A percentile compares a stretch with the other conserved stretches of the same genome.
Conservation (phyloP, 495 filamentous ascomycete species). For the Penicillium coprophilum region DNA sequence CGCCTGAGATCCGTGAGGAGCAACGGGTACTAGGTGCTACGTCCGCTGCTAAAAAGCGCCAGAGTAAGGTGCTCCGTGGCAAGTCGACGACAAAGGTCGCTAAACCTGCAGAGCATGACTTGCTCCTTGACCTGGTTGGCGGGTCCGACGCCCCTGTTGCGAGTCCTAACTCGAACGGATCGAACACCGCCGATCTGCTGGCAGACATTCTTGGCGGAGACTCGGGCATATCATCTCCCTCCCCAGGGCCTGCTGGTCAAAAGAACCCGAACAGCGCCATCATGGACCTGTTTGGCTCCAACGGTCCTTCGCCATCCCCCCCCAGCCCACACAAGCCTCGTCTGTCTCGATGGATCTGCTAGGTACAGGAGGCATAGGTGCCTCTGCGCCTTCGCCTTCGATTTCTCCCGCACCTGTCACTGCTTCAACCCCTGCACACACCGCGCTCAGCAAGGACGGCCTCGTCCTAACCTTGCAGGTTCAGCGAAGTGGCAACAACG, state of each 20-base stretch:
- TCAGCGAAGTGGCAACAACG: slow-evolving; percentile 69
- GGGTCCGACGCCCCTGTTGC: slow-evolving; percentile 62
- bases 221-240: slow-evolving; percentile 53
- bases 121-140: slow-evolving; percentile 90
- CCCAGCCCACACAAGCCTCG: slow-evolving; percentile 34
- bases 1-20: slow-evolving; percentile 93
- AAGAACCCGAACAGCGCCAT: slow-evolving; percentile 65
- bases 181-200: slow-evolving; percentile 80
- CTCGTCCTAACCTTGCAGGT: slow-evolving; percentile 76
- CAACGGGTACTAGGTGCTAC: slow-evolving; percentile 88
- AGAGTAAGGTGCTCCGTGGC: slow-evolving; percentile 66
- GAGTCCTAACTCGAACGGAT: slow-evolving; percentile 58
- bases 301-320: slow-evolving; percentile 41
- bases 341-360: slow-evolving; percentile 52
- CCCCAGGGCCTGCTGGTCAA: slow-evolving; percentile 52
- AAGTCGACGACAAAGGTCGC: slow-evolving; percentile 73
- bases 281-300: slow-evolving; percentile 73
- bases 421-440: slow-evolving; percentile 48
- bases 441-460: slow-evolving; percentile 82
- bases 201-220: slow-evolving; percentile 72
- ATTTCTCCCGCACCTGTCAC: slow-evolving; percentile 43
- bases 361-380: slow-evolving; percentile 39
- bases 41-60: slow-evolving; percentile 69
- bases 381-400: slow-evolving; percentile 41
- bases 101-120: slow-evolving; percentile 84